Conservation (phyloP, 495 filamentous ascomycete genomes). For the Parmelia sp. region DNA sequence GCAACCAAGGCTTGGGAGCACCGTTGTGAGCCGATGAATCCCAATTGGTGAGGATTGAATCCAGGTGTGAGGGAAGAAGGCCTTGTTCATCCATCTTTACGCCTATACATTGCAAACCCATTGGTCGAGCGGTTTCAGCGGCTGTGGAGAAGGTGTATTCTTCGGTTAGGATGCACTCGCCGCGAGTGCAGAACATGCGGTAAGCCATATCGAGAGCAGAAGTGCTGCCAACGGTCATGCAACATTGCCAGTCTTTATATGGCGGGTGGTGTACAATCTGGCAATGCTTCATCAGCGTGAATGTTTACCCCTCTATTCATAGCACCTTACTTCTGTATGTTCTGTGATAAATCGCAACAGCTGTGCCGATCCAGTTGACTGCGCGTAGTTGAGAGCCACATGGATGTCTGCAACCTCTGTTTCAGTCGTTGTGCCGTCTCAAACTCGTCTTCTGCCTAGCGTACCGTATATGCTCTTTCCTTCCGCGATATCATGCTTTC, state of each 20-base stretch:
- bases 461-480: constrained; percentile 57
- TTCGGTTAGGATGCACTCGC: constrained; percentile 72
- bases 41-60: constrained; percentile 63
- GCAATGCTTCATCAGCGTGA: constrained; percentile 22
- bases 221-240: constrained; percentile 70
- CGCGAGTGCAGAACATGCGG: constrained; percentile 67
- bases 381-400: constrained; percentile 84
- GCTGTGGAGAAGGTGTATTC: constrained; percentile 81
- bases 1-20: constrained; percentile 61
- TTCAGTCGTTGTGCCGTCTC: constrained; percentile 10
- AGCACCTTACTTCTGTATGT: constrained; percentile 64
- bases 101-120: constrained; percentile 68
- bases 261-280: constrained; percentile 61
- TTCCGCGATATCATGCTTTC: constrained; percentile 73
- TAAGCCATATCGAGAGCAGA: constrained; percentile 68
- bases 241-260: constrained; percentile 79
- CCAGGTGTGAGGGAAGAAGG: constrained; percentile 58
- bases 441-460: constrained; percentile 24
- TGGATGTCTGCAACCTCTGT: constrained; percentile 52
- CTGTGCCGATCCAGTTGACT: constrained; percentile 78
- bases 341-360: constrained; percentile 83
- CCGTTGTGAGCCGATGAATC: constrained; percentile 46
- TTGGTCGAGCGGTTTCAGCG: constrained; percentile 70
- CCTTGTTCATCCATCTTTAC: constrained; percentile 74
- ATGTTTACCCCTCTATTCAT: background rate